Evolutionary conservation across 139 green algal genomes (phyloP), one percentile per base, ranked within the genome.

Genomic region (Chlamydomonas incerta): DNA sequence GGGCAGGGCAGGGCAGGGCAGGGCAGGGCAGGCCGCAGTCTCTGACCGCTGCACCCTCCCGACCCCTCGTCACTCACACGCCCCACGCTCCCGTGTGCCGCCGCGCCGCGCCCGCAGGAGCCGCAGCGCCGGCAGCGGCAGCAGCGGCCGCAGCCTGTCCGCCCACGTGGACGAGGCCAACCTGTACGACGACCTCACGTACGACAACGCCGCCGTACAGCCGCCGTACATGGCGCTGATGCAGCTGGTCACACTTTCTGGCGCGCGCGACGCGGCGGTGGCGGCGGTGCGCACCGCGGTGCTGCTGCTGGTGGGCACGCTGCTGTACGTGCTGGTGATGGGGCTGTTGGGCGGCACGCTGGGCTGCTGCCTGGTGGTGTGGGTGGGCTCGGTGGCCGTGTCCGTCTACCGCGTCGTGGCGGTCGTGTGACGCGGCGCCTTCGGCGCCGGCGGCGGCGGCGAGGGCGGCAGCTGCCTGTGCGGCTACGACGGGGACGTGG

Each of bases 281-380:
- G 58, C 47, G 46, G 26, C 15, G 28, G 11, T 24, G 47, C 72
- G 72, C 47, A 65, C 65, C 17, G 14, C 31, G 11, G 47, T 65
- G 26, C 47, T 79, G 47, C 21, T 79, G 15, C 4, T 79, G 29
- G 29, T 29, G 72, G 73, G 73, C 31, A 35, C 73, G 29, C 29
- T 80, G 62, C 73, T 80, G 73, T 80, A 80, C 73, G 73, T 80
- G 2, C 0, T 80, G 9, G 52, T 80, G n/a, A 80, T 80, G 73
- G 73, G 73, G 31, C 31, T 80, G n/a, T 52, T 80, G 55, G 74
- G 10, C 6, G 74, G 74, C 55, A 70, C 55, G 11, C 74, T 81
- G n/a, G 55, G 74, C 33, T 70, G 74, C 55, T 81, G 74, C 55
- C 55, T 69, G 0, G 17, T 35, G 15, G 55, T 35, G 1, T 66